Conservation (phyloP, 371 early-diverging fungal genomes). For the Lichtheimia ornata region DNA sequence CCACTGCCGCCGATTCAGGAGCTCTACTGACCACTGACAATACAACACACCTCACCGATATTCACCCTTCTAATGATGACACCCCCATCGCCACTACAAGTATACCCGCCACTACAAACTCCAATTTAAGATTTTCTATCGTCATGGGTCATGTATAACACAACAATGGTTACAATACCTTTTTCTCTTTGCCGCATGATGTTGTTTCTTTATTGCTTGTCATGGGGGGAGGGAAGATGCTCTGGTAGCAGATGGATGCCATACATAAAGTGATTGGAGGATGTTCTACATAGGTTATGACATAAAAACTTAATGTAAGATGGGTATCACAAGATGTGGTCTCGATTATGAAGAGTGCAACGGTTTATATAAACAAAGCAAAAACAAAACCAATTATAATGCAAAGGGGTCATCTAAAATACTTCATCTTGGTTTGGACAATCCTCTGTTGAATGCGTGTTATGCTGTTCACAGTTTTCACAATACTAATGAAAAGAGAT, state of each 20-base stretch:
- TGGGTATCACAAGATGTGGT: too few relatives aligned
- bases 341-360: too few relatives aligned
- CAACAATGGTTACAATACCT: background rate
- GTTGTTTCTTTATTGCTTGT: too few relatives aligned
- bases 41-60: background rate
- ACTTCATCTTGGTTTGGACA: conserved; percentile 65
- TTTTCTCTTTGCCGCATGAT: too few relatives aligned
- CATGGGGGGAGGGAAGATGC: too few relatives aligned
- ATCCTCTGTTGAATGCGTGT: conserved; percentile 60
- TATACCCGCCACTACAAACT: conserved; percentile 5
- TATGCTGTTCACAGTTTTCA: conserved; percentile 67
- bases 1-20: background rate
- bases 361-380: background rate
- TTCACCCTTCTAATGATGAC: conserved; percentile 10
- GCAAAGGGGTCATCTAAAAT: conserved; percentile 26
- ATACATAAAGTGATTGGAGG: too few relatives aligned
- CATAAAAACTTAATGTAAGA: too few relatives aligned
- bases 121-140: conserved; percentile 42
- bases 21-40: conserved; percentile 8
- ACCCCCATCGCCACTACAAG: background rate
- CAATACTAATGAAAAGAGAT: conserved; percentile 47
- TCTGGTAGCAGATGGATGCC: too few relatives aligned
- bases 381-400: too few relatives aligned
- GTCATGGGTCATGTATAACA: conserved; percentile 52
- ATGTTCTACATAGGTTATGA: too few relatives aligned